phyloP scores from a whole-genome alignment of 306 rosid species.

The Cucurbita moschata region DNA sequence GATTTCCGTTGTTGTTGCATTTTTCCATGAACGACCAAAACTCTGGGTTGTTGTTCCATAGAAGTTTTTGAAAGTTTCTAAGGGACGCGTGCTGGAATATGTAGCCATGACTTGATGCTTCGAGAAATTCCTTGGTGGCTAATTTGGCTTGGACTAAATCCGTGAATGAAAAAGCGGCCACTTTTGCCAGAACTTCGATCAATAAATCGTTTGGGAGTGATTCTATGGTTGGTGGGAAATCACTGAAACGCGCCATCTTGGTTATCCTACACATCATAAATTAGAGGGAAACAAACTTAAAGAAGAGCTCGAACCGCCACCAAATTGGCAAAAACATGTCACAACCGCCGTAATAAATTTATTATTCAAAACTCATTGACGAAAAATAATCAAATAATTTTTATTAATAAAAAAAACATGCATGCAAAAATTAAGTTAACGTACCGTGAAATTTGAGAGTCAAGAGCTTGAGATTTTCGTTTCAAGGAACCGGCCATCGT shows the following conservation, averaged over 20 bases:
- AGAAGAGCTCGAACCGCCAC: too few relatives aligned
- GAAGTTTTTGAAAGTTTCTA: not conserved
- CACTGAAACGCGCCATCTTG: not conserved
- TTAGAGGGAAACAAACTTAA: too few relatives aligned
- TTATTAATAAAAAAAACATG: too few relatives aligned
- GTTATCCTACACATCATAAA: not conserved
- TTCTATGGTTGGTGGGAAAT: not conserved
- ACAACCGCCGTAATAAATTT: too few relatives aligned
- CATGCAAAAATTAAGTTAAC: not conserved
- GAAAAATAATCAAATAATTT: too few relatives aligned
- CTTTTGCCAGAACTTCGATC: conserved; percentile 13
- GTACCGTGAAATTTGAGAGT: not conserved
- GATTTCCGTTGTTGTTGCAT: conserved; percentile 18
- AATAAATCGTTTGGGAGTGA: conserved; percentile 22
- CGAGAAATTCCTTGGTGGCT: conserved; percentile 4
- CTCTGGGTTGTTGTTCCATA: conserved; percentile 9
- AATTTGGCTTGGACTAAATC: conserved; percentile 16
- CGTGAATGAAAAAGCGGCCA: conserved; percentile 14
- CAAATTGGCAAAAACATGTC: too few relatives aligned
- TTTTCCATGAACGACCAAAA: conserved; percentile 8
- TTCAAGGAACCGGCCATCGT: not conserved
- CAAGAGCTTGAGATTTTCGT: not conserved
- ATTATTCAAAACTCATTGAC: too few relatives aligned
- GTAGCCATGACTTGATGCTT: not conserved
- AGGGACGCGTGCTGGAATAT: conserved; percentile 19